phyloP scores from a whole-genome alignment of 2,329 filamentous ascomycete species.

The Ophiostoma angusticollis region DNA sequence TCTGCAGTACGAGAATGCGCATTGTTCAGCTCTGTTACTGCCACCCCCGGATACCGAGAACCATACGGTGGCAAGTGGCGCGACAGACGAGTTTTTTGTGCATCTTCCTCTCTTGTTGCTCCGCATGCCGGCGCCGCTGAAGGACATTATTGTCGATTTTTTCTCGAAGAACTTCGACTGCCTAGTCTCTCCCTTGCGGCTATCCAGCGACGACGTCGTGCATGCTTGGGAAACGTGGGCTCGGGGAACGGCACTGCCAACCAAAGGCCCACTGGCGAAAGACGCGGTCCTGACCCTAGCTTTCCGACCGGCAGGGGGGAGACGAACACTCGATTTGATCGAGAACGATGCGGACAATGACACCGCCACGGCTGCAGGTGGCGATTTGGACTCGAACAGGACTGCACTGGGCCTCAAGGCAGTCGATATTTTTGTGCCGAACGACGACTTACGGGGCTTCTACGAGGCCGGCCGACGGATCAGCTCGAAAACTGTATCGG shows the following conservation, averaged over 20 bases:
- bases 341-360: background rate
- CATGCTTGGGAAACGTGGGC: slow-evolving; percentile 40
- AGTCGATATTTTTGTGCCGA: slow-evolving; percentile 39
- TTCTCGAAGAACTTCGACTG: slow-evolving; percentile 43
- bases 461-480: slow-evolving; percentile 25
- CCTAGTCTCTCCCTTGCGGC: slow-evolving; percentile 34
- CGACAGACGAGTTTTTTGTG: slow-evolving; percentile 24
- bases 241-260: slow-evolving; percentile 23
- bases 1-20: slow-evolving; percentile 39
- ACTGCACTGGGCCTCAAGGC: slow-evolving; percentile 26
- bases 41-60: slow-evolving; percentile 20
- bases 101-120: slow-evolving; percentile 39
- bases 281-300: slow-evolving; percentile 40
- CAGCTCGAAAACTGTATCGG: slow-evolving; percentile 4
- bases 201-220: slow-evolving; percentile 39
- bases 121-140: slow-evolving; percentile 42
- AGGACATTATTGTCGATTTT: slow-evolving; percentile 36
- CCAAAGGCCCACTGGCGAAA: slow-evolving; percentile 23
- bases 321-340: too few species aligned
- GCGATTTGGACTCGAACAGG: too few species aligned
- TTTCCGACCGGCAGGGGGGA: slow-evolving; percentile 20
- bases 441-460: slow-evolving; percentile 34
- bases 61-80: background rate
- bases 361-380: background rate
- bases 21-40: slow-evolving; percentile 38